phyloP scores from a whole-genome alignment of 2,329 filamentous ascomycete species.

The Ophiostoma novo-ulmi region DNA sequence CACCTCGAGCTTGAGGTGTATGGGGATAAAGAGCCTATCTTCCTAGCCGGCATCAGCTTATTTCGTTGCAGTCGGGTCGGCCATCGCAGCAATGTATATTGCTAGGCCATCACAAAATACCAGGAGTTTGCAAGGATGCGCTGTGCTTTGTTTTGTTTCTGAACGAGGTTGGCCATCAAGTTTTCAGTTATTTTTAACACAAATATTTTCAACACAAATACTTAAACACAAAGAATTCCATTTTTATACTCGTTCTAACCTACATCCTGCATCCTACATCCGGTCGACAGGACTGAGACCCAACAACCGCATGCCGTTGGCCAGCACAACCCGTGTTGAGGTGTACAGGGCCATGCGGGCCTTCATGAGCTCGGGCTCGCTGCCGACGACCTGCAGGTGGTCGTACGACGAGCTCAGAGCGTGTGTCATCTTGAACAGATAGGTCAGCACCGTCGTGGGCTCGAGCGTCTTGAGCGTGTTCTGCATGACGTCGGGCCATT shows the following conservation, averaged over 20 bases:
- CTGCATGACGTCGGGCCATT: constrained; percentile 79
- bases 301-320: constrained; percentile 77
- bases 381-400: constrained; percentile 74
- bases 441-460: constrained; percentile 52
- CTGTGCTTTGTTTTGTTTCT: too few relatives aligned
- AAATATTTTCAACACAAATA: not conserved
- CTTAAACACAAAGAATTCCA: not conserved
- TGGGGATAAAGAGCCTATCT: too few relatives aligned
- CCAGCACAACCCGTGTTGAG: constrained; percentile 66
- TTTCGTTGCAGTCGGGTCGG: too few relatives aligned
- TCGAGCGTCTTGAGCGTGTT: constrained; percentile 79
- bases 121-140: too few relatives aligned
- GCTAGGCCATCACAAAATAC: too few relatives aligned
- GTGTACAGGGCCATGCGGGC: constrained; percentile 75
- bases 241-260: not conserved
- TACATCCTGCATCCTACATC: constrained; percentile 27
- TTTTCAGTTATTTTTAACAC: too few relatives aligned
- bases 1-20: too few relatives aligned
- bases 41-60: too few relatives aligned
- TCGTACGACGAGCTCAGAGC: constrained; percentile 75
- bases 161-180: too few relatives aligned
- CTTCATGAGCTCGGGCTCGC: constrained; percentile 64
- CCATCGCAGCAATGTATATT: too few relatives aligned
- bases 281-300: constrained; percentile 73
- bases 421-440: constrained; percentile 85